A percentile compares a stretch with the other conserved stretches of the same genome.
These are phyloP conservation scores for Rhizophora apiculata DNA, from an alignment of 345 rosid genomes.

Conservation along the genomic window DNA sequence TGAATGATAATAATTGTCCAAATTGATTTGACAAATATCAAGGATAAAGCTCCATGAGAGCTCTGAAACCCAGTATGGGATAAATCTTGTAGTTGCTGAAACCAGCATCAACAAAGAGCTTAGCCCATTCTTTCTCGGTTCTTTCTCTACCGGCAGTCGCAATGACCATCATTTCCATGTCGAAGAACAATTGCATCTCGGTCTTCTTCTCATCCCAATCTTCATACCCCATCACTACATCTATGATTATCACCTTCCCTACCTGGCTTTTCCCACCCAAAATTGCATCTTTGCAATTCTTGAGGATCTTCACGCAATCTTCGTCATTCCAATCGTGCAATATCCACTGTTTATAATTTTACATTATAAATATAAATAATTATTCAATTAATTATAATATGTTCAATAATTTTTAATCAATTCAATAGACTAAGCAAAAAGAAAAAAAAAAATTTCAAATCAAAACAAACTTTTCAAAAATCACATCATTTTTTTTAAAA, in stretches of 20 bases:
- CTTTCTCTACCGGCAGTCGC: not conserved
- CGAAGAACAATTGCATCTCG: not conserved
- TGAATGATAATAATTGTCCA: too few relatives aligned
- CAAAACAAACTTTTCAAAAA: too few relatives aligned
- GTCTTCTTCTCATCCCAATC: not conserved
- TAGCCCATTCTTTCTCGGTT: constrained; percentile 1
- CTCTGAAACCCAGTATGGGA: not conserved
- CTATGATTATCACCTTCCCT: constrained; percentile 8
- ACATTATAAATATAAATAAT: too few relatives aligned
- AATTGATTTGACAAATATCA: not conserved
- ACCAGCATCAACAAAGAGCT: not conserved
- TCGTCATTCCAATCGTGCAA: too few relatives aligned
- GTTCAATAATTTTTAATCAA: too few relatives aligned
- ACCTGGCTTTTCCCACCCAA: not conserved
- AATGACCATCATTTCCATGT: not conserved
- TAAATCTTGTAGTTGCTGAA: not conserved
- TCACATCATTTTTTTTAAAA: too few relatives aligned
- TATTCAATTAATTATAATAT: too few relatives aligned
- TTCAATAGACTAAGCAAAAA: too few relatives aligned
- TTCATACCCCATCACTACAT: not conserved
- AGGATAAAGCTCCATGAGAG: not conserved
- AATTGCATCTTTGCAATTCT: too few relatives aligned
- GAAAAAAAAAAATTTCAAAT: too few relatives aligned
- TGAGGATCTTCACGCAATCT: too few relatives aligned
- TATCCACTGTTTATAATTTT: too few relatives aligned